A percentile compares a stretch with the other conserved stretches of the same genome.
Evolutionary conservation across 2,329 filamentous ascomycete species (phyloP).

Genomic region (Alternaria longipes): DNA sequence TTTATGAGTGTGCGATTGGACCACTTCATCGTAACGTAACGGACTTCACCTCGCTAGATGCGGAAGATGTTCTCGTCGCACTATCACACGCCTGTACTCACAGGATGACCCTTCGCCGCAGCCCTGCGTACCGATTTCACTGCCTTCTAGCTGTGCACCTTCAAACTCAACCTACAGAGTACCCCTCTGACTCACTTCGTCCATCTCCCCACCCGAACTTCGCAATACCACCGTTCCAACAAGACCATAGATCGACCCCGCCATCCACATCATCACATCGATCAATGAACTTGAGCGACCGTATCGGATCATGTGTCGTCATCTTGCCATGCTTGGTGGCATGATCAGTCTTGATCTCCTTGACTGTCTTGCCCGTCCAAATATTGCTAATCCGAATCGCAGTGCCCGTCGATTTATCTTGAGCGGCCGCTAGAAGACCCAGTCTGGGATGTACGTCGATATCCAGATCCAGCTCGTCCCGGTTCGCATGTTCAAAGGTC

Average conservation of each 20-base stretch:
- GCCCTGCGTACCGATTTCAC: neutral
- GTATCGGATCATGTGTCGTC: constrained; percentile 14
- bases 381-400: constrained; percentile 44
- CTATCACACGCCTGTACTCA: neutral
- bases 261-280: constrained; percentile 24
- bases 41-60: neutral
- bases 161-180: neutral
- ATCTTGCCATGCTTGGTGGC: neutral
- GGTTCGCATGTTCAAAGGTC: constrained; percentile 38
- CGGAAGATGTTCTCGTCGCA: neutral
- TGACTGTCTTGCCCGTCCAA: constrained; percentile 41
- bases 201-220: constrained; percentile 20
- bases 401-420: constrained; percentile 28
- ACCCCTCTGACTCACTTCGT: neutral
- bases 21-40: neutral
- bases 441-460: constrained; percentile 41
- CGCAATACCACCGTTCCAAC: constrained; percentile 30
- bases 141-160: neutral
- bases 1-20: neutral
- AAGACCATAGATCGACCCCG: constrained; percentile 35
- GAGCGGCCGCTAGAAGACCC: constrained; percentile 47
- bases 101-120: no score
- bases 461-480: constrained; percentile 36
- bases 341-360: constrained; percentile 26
- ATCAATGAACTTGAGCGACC: constrained; percentile 44